Conservation (phyloP, 768 basidiomycete genomes). For the Lactarius quietus region DNA sequence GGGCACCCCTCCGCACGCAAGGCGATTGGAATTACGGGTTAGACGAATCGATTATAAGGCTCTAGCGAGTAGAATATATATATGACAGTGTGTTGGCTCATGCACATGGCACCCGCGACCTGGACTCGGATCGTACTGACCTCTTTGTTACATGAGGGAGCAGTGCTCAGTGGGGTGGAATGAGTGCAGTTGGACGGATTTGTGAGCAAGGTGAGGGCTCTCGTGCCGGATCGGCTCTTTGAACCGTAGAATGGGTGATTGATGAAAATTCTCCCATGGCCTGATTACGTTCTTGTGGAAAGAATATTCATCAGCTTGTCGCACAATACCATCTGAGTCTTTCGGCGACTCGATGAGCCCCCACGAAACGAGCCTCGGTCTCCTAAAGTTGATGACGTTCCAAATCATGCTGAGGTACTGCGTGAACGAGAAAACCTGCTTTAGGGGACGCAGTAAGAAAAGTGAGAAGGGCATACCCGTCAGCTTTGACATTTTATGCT, state of each 20-base stretch:
- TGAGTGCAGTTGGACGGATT: conserved; percentile 40
- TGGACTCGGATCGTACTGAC: too few relatives aligned
- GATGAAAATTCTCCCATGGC: background rate
- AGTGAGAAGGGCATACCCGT: too few relatives aligned
- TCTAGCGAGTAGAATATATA: background rate
- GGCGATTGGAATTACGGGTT: background rate
- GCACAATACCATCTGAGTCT: background rate
- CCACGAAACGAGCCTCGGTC: conserved; percentile 59
- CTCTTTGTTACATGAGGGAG: conserved; percentile 46
- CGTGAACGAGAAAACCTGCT: conserved; percentile 48
- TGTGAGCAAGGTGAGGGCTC: conserved; percentile 32
- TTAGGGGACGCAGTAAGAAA: too few relatives aligned
- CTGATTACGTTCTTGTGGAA: background rate
- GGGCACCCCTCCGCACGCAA: background rate
- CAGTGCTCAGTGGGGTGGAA: conserved; percentile 35
- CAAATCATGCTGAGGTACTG: conserved; percentile 95
- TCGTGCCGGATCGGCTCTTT: conserved; percentile 38
- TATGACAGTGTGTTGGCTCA: too few relatives aligned
- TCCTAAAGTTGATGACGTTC: conserved; percentile 96
- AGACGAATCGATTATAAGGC: background rate
- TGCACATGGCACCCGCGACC: too few relatives aligned
- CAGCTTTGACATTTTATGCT: conserved; percentile 90
- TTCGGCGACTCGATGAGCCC: conserved; percentile 32
- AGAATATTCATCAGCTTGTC: background rate
- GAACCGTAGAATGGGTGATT: conserved; percentile 27